A percentile compares a stretch with the other conserved stretches of the same genome.
Conservation (phyloP, 768 basidiomycete species). For the Leccinum uliginosum region DNA sequence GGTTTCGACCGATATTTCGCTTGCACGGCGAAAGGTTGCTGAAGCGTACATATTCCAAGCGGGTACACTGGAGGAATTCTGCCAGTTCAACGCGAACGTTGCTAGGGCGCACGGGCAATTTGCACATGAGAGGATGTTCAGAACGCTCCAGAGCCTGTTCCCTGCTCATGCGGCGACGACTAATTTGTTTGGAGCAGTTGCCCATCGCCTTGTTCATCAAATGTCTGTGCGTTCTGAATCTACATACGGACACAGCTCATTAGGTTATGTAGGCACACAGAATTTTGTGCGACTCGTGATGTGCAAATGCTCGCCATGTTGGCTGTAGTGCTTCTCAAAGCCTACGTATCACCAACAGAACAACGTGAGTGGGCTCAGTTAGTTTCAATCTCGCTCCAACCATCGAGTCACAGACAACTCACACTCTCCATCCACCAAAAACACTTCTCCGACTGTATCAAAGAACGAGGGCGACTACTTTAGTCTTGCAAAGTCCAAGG, state of each 20-base stretch:
- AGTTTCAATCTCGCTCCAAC: background rate
- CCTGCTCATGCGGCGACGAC: conserved; percentile 25
- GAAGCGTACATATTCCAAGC: conserved; percentile 55
- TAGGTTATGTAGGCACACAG: conserved; percentile 34
- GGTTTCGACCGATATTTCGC: conserved; percentile 45
- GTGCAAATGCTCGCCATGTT: conserved; percentile 82
- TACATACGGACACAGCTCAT: conserved; percentile 1
- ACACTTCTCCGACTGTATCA: conserved; percentile 14
- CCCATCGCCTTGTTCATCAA: conserved; percentile 39
- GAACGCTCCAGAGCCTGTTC: conserved; percentile 49
- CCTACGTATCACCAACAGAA: conserved; percentile 9
- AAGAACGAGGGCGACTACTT: conserved; percentile 54
- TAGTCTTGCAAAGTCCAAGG: conserved; percentile 37
- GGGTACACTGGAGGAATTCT: conserved; percentile 42
- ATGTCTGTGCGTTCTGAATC: conserved; percentile 39
- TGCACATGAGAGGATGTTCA: conserved; percentile 70
- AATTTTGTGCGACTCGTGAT: conserved; percentile 51
- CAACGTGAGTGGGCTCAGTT: conserved; percentile 10
- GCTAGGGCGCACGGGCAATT: conserved; percentile 58
- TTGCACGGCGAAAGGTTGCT: conserved; percentile 52
- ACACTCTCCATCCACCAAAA: conserved; percentile 18
- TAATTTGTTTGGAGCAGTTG: conserved; percentile 19
- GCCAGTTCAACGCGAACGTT: conserved; percentile 53
- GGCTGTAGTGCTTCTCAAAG: conserved; percentile 61
- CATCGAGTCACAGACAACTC: background rate